Evolutionary conservation across 257 asterid species (phyloP), one percentile per base, ranked within the genome.

Genomic region (Fraxinus pennsylvanica): DNA sequence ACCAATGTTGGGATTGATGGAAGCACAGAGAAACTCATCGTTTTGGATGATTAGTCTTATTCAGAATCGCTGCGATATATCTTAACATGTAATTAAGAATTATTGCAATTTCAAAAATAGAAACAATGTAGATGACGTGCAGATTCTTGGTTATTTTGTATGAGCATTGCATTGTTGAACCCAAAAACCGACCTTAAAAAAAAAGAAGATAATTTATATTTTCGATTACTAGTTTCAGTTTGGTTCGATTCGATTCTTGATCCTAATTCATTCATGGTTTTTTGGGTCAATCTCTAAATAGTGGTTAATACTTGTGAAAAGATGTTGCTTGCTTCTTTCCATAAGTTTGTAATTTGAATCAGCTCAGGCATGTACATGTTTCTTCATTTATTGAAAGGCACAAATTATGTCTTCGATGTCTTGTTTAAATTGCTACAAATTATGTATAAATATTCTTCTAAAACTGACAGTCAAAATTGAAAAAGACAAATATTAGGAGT

Each of bases 31-130:
- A 21, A 52, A 35, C 70, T 71, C 47, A 19, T 70, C 30, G 78
- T 71, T 35, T 35, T 71, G 70, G 71, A 81, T 33, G 78, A 76
- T 39, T 75, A 59, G 32, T 19, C 9, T 33, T 19, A 19, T 12
- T 39, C 35, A 61, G 82, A 30, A 41, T 77, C 69, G 17, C 22
- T 33, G 15, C 36, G 21, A 3, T 17, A 27, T 14, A 9, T 14
- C 7, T 72, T 6, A 5, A 27, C 17, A 63, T 27, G 19, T 63
- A 22, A 36, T 3, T 9, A 22, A 63, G 6, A 63, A 63, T 3
- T 63, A 25, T 30, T 54, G 32, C 6, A 1, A 63, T 33, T 61
- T 61, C 3, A 17, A 21, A 61, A 21, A 61, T 1, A 21, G 27
- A 9, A 6, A 61, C 32, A 9, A 8, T 61, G 32, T 21, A 22